These are phyloP conservation scores for Stagonosporopsis chrysanthemi DNA, from an alignment of 2,329 filamentous ascomycete species.

Conservation along the genomic window DNA sequence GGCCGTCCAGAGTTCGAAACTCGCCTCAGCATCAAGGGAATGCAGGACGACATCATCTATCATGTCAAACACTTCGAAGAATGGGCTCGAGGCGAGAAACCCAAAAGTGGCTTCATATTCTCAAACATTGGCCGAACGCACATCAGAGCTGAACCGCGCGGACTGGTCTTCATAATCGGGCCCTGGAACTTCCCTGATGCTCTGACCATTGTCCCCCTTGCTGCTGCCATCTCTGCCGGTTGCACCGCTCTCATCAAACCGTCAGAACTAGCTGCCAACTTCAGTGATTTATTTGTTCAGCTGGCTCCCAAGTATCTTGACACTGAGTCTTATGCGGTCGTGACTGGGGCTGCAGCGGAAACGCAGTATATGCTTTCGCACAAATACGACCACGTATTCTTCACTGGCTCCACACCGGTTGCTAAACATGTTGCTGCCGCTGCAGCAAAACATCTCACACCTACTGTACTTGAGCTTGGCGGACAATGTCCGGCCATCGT, in stretches of 20 bases:
- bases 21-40: not conserved
- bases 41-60: not conserved
- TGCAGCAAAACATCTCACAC: not conserved
- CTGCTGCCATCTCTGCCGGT: slow-evolving; percentile 8
- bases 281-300: not conserved
- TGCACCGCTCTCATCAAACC: slow-evolving; percentile 8
- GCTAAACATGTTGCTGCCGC: slow-evolving; percentile 4
- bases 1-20: not conserved
- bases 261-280: slow-evolving; percentile 1
- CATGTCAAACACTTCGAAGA: not conserved
- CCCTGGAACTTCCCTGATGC: slow-evolving; percentile 4
- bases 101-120: not conserved
- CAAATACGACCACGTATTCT: slow-evolving; percentile 4
- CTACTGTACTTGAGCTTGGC: slow-evolving; percentile 5
- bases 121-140: not conserved
- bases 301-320: not conserved
- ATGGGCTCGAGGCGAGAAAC: not conserved
- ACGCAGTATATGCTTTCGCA: slow-evolving; percentile 5
- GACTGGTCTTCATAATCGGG: slow-evolving; percentile 1
- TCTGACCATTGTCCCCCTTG: not conserved
- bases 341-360: slow-evolving; percentile 1
- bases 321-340: not conserved
- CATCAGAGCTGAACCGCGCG: slow-evolving; percentile 3
- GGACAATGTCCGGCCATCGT: slow-evolving; percentile 6
- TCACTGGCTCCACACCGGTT: slow-evolving; percentile 2